Base-by-base conservation (phyloP, 805 yeast genomes). In the Ogataea trehalophila region DNA sequence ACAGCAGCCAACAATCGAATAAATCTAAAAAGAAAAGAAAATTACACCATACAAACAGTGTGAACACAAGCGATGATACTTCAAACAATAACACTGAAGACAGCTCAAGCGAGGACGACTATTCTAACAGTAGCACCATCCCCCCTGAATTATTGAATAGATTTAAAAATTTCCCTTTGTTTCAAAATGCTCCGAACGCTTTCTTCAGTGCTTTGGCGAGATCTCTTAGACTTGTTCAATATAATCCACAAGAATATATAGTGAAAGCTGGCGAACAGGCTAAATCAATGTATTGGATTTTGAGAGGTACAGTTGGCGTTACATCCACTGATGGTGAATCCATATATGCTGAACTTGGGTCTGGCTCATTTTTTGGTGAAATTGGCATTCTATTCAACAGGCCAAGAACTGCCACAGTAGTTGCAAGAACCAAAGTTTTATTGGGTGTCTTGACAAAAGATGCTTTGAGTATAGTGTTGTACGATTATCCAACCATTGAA, bases 291-390 rank as follows among this genome's bases (percentile, higher is more conserved):
- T 85, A 84, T 59, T 85, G 92, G 90, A 81, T 85, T 36, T 63
- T 85, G 15, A 77, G 85, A 57, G 94, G 94, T 3, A 74, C 82
- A 0, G 92, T 85, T 2, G 79, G 81, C n/a, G 88, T 86, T 13
- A 79, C 89, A 0, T 80, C 87, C 14, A 76, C 86, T 1, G 94
- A 85, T 59, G 91, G 89, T 29, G 92, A 85, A 64, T 76, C 86
- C 4, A 73, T 80, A 4, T 83, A 81, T 57, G 90, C 91, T 1
- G 89, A 83, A 59, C 66, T 85, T 8, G 74, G 76, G 4, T 74
- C 83, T 4, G 92, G 92, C 2, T 73, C 83, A 18, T 84, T 82
- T 53, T 86, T 85, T 60, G 94, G 94, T 14, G 92, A 86, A 58
- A 85, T 85, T 46, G 92, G 92, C 8, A 83, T 85, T 39, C 65